These are phyloP conservation scores for Alternaria incomplexa DNA, from an alignment of 2,329 filamentous ascomycete genomes.

Conservation along the genomic window DNA sequence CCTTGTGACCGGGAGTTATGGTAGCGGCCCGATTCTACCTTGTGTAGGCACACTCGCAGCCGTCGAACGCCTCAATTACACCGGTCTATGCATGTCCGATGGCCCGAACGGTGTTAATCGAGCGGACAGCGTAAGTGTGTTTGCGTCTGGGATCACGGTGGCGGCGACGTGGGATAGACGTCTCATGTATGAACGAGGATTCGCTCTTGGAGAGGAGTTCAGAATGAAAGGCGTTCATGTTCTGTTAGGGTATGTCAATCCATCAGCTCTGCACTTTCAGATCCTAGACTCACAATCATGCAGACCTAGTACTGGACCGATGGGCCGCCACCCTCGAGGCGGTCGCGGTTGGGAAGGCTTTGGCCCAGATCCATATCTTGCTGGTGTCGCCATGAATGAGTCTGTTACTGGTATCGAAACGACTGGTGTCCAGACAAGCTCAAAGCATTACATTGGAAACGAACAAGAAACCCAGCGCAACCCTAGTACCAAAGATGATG, in stretches of 20 bases:
- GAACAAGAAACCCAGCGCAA: slow-evolving; percentile 62
- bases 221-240: slow-evolving; percentile 49
- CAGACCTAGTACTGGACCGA: slow-evolving; percentile 55
- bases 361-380: slow-evolving; percentile 51
- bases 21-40: slow-evolving; percentile 1
- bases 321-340: slow-evolving; percentile 48
- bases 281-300: neutral
- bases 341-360: slow-evolving; percentile 56
- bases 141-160: slow-evolving; percentile 46
- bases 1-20: neutral
- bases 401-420: slow-evolving; percentile 49
- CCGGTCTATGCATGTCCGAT: slow-evolving; percentile 51
- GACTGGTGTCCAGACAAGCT: slow-evolving; percentile 50
- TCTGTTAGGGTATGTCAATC: slow-evolving; percentile 42
- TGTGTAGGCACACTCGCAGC: slow-evolving; percentile 46
- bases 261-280: neutral
- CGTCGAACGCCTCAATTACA: slow-evolving; percentile 48
- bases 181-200: slow-evolving; percentile 41
- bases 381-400: slow-evolving; percentile 47
- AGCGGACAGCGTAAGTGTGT: slow-evolving; percentile 41
- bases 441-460: slow-evolving; percentile 64
- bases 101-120: slow-evolving; percentile 45
- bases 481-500: slow-evolving; percentile 34
- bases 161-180: slow-evolving; percentile 50
- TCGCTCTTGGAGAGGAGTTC: slow-evolving; percentile 41